A percentile compares a stretch with the other conserved stretches of the same genome.
Evolutionary conservation across 2,329 filamentous ascomycete genomes (phyloP).

Genomic region (Trichoderma sp.): DNA sequence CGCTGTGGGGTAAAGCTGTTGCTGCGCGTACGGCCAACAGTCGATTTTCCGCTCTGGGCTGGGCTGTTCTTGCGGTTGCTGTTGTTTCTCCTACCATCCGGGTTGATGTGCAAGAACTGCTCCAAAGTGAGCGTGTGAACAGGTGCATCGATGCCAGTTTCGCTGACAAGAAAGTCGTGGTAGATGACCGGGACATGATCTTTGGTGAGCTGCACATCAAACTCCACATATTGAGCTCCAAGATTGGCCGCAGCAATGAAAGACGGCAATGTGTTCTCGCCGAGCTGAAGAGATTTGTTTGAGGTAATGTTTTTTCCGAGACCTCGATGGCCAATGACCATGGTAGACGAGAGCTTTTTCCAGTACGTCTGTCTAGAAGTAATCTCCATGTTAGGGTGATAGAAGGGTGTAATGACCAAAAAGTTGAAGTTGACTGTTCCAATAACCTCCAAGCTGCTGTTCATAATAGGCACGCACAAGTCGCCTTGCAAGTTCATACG

Average conservation of each 20-base stretch:
- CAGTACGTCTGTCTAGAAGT: slow-evolving; percentile 92
- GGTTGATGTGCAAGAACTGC: slow-evolving; percentile 88
- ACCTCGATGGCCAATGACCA: slow-evolving; percentile 73
- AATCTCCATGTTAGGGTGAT: slow-evolving; percentile 90
- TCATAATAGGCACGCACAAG: slow-evolving; percentile 86
- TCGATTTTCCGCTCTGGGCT: slow-evolving; percentile 8
- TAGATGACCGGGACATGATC: slow-evolving; percentile 98
- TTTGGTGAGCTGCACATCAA: slow-evolving; percentile 97
- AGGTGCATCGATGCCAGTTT: slow-evolving; percentile 94
- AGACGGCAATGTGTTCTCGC: slow-evolving; percentile 93
- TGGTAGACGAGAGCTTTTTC: slow-evolving; percentile 87
- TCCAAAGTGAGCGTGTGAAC: slow-evolving; percentile 94
- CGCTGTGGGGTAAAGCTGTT: slow-evolving; percentile 48
- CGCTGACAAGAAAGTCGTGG: slow-evolving; percentile 96
- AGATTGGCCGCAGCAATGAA: slow-evolving; percentile 96
- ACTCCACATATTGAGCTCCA: slow-evolving; percentile 73
- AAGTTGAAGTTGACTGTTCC: slow-evolving; percentile 98
- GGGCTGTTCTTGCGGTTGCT: slow-evolving; percentile 22
- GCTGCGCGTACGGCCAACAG: slow-evolving; percentile 34
- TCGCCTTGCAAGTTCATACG: slow-evolving; percentile 93
- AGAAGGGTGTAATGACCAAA: slow-evolving; percentile 89
- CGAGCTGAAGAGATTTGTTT: slow-evolving; percentile 86
- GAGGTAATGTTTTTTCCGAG: slow-evolving; percentile 87
- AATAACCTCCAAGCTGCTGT: slow-evolving; percentile 83
- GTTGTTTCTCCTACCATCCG: slow-evolving; percentile 44